Evolutionary conservation across 2,329 filamentous ascomycete species (phyloP).

Genomic region (Fusarium falciforme): DNA sequence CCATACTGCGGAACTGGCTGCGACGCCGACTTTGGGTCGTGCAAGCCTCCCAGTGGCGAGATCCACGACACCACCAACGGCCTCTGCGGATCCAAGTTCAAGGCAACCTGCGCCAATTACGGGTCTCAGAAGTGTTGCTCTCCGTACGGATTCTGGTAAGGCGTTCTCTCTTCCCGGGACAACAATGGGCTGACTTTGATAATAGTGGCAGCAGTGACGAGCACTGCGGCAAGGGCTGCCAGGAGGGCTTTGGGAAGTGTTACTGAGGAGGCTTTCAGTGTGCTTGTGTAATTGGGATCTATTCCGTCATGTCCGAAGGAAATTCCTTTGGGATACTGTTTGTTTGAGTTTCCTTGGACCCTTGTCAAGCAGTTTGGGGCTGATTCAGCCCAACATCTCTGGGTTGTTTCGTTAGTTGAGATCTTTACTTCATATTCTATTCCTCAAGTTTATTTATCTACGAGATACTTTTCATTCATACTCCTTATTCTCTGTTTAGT

Average conservation of each 20-base stretch:
- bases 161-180: background rate
- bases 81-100: conserved; percentile 48
- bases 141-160: conserved; percentile 51
- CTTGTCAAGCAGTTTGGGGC: background rate
- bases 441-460: no score
- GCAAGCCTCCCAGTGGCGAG: conserved; percentile 37
- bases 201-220: conserved; percentile 42
- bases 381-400: background rate
- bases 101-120: conserved; percentile 48
- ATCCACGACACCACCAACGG: conserved; percentile 51
- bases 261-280: conserved; percentile 10
- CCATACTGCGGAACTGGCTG: conserved; percentile 54
- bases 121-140: conserved; percentile 52
- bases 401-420: background rate
- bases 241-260: conserved; percentile 49
- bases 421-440: background rate
- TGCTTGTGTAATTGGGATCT: background rate
- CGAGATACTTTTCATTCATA: background rate
- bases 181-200: conserved; percentile 10
- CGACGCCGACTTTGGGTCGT: conserved; percentile 50
- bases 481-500: background rate
- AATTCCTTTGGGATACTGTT: conserved; percentile 1
- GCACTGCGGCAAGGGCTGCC: conserved; percentile 51
- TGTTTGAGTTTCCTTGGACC: conserved; percentile 10
- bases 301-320: background rate